Evolutionary conservation across 305 asterid species (phyloP).

Genomic region (Solanum chacoense): DNA sequence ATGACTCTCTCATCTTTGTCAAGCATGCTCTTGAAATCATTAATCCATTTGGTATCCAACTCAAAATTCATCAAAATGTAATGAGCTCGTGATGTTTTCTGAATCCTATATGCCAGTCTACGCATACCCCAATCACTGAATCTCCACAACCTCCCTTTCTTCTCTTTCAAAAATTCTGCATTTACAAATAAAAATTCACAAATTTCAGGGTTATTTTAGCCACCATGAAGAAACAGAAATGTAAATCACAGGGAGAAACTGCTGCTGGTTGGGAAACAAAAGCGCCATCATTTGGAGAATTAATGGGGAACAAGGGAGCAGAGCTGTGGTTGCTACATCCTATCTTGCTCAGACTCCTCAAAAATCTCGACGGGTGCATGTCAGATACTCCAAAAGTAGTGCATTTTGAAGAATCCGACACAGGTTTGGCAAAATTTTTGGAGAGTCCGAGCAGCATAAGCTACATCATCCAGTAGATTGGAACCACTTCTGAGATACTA

Average conservation of each 20-base stretch:
- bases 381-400: background rate
- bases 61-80: slow-evolving; percentile 77
- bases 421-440: background rate
- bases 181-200: background rate
- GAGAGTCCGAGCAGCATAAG: background rate
- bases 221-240: background rate
- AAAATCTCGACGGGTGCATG: background rate
- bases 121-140: slow-evolving; percentile 99
- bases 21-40: slow-evolving; percentile 78
- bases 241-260: background rate
- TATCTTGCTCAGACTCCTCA: background rate
- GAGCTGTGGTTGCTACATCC: background rate
- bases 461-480: background rate
- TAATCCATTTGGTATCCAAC: slow-evolving; percentile 65
- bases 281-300: background rate
- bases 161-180: slow-evolving; percentile 68
- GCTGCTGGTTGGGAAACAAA: background rate
- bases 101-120: slow-evolving; percentile 79
- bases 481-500: background rate
- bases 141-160: slow-evolving; percentile 90
- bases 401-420: background rate
- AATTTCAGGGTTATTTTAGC: background rate
- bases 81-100: slow-evolving; percentile 74
- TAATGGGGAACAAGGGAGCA: background rate
- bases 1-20: slow-evolving; percentile 86